Base-by-base conservation (phyloP, 1,284 basidiomycete genomes). In the Ceratorhiza oryzae-sativae region DNA sequence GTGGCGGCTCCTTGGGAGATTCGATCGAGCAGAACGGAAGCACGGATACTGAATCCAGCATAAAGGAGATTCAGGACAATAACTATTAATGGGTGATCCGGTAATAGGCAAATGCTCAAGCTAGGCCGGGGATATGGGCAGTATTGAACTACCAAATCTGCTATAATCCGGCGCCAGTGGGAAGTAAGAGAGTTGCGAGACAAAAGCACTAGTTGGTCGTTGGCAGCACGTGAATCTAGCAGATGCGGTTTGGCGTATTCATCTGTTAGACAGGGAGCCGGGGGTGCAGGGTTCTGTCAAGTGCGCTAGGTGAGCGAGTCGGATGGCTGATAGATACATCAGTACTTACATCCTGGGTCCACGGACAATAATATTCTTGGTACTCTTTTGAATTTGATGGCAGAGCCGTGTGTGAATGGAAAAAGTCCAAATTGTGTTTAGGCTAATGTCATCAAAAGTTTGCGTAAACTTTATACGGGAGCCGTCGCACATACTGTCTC, bases 51-150 rank as follows among this genome's bases (percentile, higher is more conserved):
- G 3, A 32, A 36, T 13, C 42, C 41, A 23, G 39, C 55, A 48
- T 42, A 55, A 6, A 70, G 30, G 13, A 70, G 53, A 27, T 48
- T 55, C 18, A 70, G 20, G 9, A 30, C 59, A 20, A 41, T 30
- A 20, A 59, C 42, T 3, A 70, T 36, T 18, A 70, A 53, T 23
- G 67, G 67, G 15, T 70, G 67, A 10, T 70, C 42, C 36, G 67
- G 67, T 36, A 70, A 42, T 18, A 70, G 55, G 42, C 67, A 48
- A 10, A 70, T 59, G 48, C 62, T 48, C 12, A 46, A n/a, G 27
- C 27, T 41, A 46, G 23, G 12, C 15, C 53, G 53, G 25, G 67
- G 32, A 25, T 59, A 42, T 30, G 67, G 67, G 32, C 67, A 58
- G 30, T 70, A 42, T 23, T 18, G 53, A 15, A 59, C 30, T 9